Evolutionary conservation across 352 stramenopile species (phyloP).

Genomic region (Pythium insidiosum): DNA sequence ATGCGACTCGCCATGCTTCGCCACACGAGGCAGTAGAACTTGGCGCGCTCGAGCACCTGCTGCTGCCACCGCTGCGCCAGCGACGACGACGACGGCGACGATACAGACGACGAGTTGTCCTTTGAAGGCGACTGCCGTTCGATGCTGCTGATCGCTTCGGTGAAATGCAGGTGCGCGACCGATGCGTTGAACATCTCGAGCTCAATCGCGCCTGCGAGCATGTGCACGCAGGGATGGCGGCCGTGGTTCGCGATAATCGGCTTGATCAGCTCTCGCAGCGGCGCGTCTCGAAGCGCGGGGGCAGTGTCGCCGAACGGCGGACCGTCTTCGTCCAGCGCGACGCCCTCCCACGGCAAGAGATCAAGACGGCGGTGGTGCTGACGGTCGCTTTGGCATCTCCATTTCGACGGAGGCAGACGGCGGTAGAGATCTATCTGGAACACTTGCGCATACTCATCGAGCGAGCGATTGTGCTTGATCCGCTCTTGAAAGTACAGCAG

Average conservation of each 20-base stretch:
- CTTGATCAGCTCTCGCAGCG: constrained; percentile 18
- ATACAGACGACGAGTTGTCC: neutral
- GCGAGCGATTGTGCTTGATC: constrained; percentile 7
- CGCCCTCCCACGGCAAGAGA: constrained; percentile 28
- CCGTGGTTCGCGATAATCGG: constrained; percentile 10
- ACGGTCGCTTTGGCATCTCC: no score
- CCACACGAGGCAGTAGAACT: constrained; percentile 50
- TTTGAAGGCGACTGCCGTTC: no score
- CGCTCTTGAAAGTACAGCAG: constrained; percentile 38
- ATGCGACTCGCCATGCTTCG: constrained; percentile 30
- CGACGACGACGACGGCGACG: constrained; percentile 3
- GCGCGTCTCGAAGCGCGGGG: constrained; percentile 11
- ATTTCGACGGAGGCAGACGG: constrained; percentile 18
- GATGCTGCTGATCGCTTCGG: constrained; percentile 25
- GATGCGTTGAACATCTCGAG: constrained; percentile 36
- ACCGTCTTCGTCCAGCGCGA: constrained; percentile 19
- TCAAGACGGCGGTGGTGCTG: constrained; percentile 13
- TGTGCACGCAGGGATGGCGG: constrained; percentile 28
- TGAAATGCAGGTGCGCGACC: constrained; percentile 28
- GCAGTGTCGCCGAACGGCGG: no score
- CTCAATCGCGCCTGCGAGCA: constrained; percentile 43
- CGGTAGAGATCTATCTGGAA: constrained; percentile 37
- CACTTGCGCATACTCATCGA: constrained; percentile 44
- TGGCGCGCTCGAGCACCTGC: constrained; percentile 24
- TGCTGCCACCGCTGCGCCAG: constrained; percentile 25